Percentiles rank a stretch among this genome's conserved stretches.
These are phyloP conservation scores for Fusarium sp. DNA, from an alignment of 2,329 filamentous ascomycete species.

Conservation along the genomic window DNA sequence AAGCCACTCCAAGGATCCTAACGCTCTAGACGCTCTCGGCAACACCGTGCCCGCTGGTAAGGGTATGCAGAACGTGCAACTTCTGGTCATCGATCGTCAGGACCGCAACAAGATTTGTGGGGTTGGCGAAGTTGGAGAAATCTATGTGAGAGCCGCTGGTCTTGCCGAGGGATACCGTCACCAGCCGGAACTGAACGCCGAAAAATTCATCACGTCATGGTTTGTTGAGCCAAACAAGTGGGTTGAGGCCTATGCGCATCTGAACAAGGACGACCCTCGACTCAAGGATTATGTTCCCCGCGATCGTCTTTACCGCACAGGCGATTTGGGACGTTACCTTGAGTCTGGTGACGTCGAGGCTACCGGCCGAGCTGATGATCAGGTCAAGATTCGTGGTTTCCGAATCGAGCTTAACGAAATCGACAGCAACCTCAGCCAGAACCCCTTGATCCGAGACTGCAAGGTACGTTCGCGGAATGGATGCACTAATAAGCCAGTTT, in stretches of 20 bases:
- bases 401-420: slow-evolving; percentile 94
- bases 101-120: slow-evolving; percentile 76
- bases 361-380: slow-evolving; percentile 84
- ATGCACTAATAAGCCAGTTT: background rate
- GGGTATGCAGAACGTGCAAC: slow-evolving; percentile 90
- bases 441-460: slow-evolving; percentile 83
- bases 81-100: slow-evolving; percentile 82
- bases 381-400: slow-evolving; percentile 97
- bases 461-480: slow-evolving; percentile 53
- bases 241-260: slow-evolving; percentile 71
- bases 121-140: slow-evolving; percentile 85
- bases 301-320: slow-evolving; percentile 88
- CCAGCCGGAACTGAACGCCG: no score
- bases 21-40: slow-evolving; percentile 56
- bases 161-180: slow-evolving; percentile 80
- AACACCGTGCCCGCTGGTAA: slow-evolving; percentile 85
- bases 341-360: slow-evolving; percentile 78
- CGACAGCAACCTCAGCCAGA: slow-evolving; percentile 81
- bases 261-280: slow-evolving; percentile 73
- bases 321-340: slow-evolving; percentile 76
- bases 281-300: slow-evolving; percentile 72
- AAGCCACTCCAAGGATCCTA: slow-evolving; percentile 71
- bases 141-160: slow-evolving; percentile 84
- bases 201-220: slow-evolving; percentile 87
- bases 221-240: slow-evolving; percentile 81